Base-by-base conservation (phyloP, 805 yeast genomes). In the Wickerhamiella australiensis region DNA sequence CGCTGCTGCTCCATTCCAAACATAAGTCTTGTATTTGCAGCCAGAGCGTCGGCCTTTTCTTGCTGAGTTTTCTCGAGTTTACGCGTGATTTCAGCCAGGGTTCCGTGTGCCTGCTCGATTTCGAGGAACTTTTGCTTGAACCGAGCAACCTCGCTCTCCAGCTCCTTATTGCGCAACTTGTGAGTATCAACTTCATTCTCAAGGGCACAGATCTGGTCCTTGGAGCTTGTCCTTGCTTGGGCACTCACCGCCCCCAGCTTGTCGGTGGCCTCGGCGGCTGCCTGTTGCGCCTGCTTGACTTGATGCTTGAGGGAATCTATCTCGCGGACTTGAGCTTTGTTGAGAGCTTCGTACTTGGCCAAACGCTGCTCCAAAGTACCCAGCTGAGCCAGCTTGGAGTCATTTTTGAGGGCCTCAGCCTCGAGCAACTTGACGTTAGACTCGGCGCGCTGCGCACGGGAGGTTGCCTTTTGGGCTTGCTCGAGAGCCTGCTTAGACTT, bases 61-160 rank as follows among this genome's bases (percentile, higher is more conserved):
- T 53, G 56, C 44, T 53, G 59, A 11, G 56, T 51, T 42, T 56
- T 53, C 48, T 59, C 59, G 9, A 57, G 52, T 38, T 50, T 52
- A 37, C 37, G 37, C 17, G 37, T 15, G 8, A 42, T 18, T 25
- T 42, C 37, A 25, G 22, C 29, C 8, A 25, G 37, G 25, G 22
- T 42, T n/a, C 35, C 45, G 17, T 42, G 45, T 5, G 31, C 35
- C 5, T n/a, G 13, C 45, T 42, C 33, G 21, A 42, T 23, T 20
- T 42, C 45, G n/a, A 27, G 4, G 21, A 27, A 18, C 46, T 42
- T 25, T 21, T 26, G 37, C 37, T 29, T 42, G 26, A 27, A 18
- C 25, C 37, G 37, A 13, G 37, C 37, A 20, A 42, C 37, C 18
- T 42, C 26, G 15, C 26, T 13, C 23, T 26, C 46, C 12, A 42